A percentile compares a stretch with the other conserved stretches of the same genome.
These are phyloP conservation scores for Oenanthe javanica DNA, from an alignment of 140 eudicot species.

Conservation along the genomic window DNA sequence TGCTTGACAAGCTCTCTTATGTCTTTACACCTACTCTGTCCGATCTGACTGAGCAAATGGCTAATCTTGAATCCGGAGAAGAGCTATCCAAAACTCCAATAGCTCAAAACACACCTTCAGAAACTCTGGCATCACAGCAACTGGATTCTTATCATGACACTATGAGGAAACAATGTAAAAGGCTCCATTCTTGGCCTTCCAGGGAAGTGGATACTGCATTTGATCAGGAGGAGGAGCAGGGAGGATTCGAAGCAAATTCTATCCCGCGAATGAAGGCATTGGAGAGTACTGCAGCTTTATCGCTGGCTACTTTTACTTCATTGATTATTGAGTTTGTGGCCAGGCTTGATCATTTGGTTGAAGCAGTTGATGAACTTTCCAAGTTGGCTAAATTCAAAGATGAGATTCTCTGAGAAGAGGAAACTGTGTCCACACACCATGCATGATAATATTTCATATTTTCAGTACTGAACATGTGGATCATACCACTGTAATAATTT, in stretches of 20 bases:
- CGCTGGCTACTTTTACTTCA: conserved; percentile 65
- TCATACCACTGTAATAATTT: neutral
- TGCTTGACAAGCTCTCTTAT: conserved; percentile 20
- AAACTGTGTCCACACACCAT: neutral
- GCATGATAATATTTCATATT: neutral
- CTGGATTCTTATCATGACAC: conserved; percentile 32
- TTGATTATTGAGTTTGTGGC: conserved; percentile 71
- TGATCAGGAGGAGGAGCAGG: conserved; percentile 23
- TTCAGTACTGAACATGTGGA: neutral
- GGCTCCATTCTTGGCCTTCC: conserved; percentile 51
- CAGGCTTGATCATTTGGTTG: conserved; percentile 81
- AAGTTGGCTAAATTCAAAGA: conserved; percentile 50
- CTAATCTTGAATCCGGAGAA: conserved; percentile 24
- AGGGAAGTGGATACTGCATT: conserved; percentile 34
- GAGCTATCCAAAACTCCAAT: conserved; percentile 11
- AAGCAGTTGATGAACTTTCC: conserved; percentile 64
- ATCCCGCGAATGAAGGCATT: conserved; percentile 34
- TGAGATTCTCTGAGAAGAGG: conserved; percentile 23
- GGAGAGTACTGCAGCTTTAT: conserved; percentile 54
- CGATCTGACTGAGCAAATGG: conserved; percentile 19
- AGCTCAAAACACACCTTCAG: conserved; percentile 10
- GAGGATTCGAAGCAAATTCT: conserved; percentile 16
- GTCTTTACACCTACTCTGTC: conserved; percentile 22
- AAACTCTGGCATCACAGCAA: conserved; percentile 7
- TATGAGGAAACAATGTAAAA: conserved; percentile 47